A percentile compares a stretch with the other conserved stretches of the same genome.
Evolutionary conservation across 345 rosid genomes (phyloP).

Genomic region (Eucalyptus shirleyi): DNA sequence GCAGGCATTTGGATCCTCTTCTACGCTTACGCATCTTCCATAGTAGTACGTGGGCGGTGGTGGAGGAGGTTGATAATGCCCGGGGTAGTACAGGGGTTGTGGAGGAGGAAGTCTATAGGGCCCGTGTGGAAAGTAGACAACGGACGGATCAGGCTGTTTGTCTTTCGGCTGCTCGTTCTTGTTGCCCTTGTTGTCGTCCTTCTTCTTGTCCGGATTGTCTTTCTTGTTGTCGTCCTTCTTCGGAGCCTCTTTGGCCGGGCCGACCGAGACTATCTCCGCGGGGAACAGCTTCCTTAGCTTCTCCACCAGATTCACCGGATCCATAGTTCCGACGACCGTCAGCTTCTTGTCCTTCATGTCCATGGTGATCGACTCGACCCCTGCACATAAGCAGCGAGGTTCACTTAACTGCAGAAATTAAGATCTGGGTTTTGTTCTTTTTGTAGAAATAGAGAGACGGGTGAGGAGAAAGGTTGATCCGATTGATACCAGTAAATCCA

Average conservation of each 20-base stretch:
- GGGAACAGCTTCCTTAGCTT: not conserved
- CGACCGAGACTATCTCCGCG: not conserved
- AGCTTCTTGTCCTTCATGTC: conserved; percentile 7
- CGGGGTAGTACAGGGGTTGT: not conserved
- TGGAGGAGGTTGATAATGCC: not conserved
- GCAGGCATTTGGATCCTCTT: conserved; percentile 7
- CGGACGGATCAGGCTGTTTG: not conserved
- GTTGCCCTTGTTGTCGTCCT: not conserved
- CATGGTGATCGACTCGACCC: not conserved
- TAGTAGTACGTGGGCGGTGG: not conserved
- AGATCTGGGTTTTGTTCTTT: not conserved
- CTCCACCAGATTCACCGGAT: not conserved
- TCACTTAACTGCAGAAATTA: not conserved
- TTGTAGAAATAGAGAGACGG: not conserved
- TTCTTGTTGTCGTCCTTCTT: not conserved
- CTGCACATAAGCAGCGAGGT: not conserved
- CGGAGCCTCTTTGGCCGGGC: conserved; percentile 5
- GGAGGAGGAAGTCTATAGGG: not conserved
- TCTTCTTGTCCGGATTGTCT: not conserved
- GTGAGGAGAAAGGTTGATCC: not conserved
- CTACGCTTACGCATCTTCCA: not conserved
- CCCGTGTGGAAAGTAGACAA: not conserved
- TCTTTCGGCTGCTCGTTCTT: not conserved
- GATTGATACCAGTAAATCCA: conserved; percentile 26
- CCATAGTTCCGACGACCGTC: conserved; percentile 3